Evolutionary conservation across 257 asterid species (phyloP).

Genomic region (Euphrasia confusa): DNA sequence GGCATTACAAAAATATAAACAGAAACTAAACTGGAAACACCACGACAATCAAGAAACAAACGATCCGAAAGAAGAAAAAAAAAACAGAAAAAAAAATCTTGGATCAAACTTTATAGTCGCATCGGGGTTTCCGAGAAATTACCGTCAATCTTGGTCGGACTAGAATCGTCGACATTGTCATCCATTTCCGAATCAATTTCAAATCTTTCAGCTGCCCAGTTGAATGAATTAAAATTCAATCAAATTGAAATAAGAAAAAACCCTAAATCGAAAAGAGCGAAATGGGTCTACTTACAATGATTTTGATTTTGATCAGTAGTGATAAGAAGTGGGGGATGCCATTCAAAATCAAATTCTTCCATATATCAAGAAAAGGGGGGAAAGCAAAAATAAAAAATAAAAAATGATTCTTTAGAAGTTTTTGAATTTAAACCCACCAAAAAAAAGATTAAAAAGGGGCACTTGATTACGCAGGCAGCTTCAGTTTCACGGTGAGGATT

Average conservation of each 20-base stretch:
- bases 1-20: neutral
- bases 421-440: constrained; percentile 36
- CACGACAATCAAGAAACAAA: constrained; percentile 20
- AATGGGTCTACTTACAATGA: constrained; percentile 33
- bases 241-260: constrained; percentile 19
- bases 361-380: constrained; percentile 25
- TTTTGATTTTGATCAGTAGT: constrained; percentile 45
- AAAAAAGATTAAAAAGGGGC: constrained; percentile 6
- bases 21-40: neutral
- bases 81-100: neutral
- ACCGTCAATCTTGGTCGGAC: constrained; percentile 51
- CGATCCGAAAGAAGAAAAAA: neutral
- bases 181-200: constrained; percentile 36
- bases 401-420: constrained; percentile 22
- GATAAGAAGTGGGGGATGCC: constrained; percentile 74
- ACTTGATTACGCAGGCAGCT: constrained; percentile 28
- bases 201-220: constrained; percentile 43
- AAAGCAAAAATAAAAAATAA: constrained; percentile 22
- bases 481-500: constrained; percentile 11
- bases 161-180: constrained; percentile 28
- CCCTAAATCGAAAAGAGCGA: constrained; percentile 19
- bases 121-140: constrained; percentile 19
- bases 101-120: constrained; percentile 9
- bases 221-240: constrained; percentile 23
- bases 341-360: constrained; percentile 39